These are phyloP conservation scores for Grifola frondosa DNA, from an alignment of 1,284 basidiomycete genomes.

Conservation along the genomic window DNA sequence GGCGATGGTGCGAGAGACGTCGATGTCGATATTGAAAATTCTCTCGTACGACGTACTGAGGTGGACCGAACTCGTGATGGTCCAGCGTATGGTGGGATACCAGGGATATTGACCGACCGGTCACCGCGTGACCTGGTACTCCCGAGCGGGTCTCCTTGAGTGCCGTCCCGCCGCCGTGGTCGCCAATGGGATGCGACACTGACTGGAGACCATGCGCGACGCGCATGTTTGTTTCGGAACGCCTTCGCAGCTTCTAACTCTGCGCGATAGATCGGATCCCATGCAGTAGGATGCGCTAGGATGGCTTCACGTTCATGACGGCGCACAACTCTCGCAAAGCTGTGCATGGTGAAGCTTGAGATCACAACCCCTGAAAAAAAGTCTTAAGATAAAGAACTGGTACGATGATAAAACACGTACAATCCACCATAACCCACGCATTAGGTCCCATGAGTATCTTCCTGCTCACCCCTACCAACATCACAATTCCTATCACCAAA, in stretches of 20 bases:
- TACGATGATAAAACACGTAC: conserved; percentile 37
- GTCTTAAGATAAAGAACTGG: conserved; percentile 6
- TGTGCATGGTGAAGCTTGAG: conserved; percentile 58
- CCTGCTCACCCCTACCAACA: conserved; percentile 50
- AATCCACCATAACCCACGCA: conserved; percentile 56
- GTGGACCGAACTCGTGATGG: conserved; percentile 13
- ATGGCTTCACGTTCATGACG: conserved; percentile 63
- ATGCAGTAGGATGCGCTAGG: conserved; percentile 48
- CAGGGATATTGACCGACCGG: conserved; percentile 9
- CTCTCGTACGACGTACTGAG: conserved; percentile 9
- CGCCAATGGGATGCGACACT: conserved; percentile 20
- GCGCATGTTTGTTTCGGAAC: conserved; percentile 18
- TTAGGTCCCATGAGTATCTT: conserved; percentile 44
- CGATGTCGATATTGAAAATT: conserved; percentile 12
- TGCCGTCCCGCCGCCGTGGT: conserved; percentile 13
- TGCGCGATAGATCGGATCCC: conserved; percentile 34
- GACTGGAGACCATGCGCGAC: conserved; percentile 26
- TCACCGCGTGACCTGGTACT: conserved; percentile 11
- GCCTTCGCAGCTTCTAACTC: conserved; percentile 24
- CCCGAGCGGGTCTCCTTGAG: conserved; percentile 9
- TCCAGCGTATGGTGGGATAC: conserved; percentile 9
- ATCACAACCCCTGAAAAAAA: conserved; percentile 50
- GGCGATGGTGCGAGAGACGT: conserved; percentile 17
- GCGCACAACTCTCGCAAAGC: conserved; percentile 58
- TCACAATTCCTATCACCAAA: conserved; percentile 48